Evolutionary conservation across 441 rosid species (phyloP), one percentile per base, ranked within the genome.

Genomic region (Biscutella laevigata): DNA sequence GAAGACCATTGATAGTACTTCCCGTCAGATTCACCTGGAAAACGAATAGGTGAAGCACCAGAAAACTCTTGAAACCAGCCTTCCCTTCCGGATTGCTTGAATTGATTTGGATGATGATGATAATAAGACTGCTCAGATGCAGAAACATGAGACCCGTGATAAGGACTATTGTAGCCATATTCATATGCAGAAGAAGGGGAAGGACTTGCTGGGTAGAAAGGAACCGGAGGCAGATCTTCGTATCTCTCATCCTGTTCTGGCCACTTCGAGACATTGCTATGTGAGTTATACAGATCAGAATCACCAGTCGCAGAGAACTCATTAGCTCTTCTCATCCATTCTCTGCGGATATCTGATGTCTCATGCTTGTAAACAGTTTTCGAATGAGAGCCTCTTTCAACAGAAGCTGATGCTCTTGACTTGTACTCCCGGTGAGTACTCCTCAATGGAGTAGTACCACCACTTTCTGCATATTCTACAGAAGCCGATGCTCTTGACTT

Each of bases 81-180:
- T 53, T 69, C 74, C 51, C 62, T 74, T 22, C 59, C 43, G 7
- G 53, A 61, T 37, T 57, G 76, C 45, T 64, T 66, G 61, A 75
- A 53, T 38, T 64, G 61, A 59, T 69, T 39, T 25, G 78, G 53
- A 62, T 66, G 78, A 46, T 69, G 69, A 42, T 83, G 72, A 74
- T 79, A 72, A 61, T 77, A 81, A 72, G 74, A 59, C 73, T 74
- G 74, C 48, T 86, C 92, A 15, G 72, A 78, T 39, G 76, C 83
- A 44, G 69, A 26, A 59, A 48, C 56, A 27, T 71, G 64, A 24
- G 64, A 67, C 66, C 67, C 71, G 53, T 67, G 77, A 7, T 36
- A 75, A 64, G 81, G 47, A 52, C 73, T 71, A 33, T 58, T 74
- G 51, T 67, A 61, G 51, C 61, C 80, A 63, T 65, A 72, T 44